Evolutionary conservation across 257 asterid genomes (phyloP).

Genomic region (Capsicum chinense): DNA sequence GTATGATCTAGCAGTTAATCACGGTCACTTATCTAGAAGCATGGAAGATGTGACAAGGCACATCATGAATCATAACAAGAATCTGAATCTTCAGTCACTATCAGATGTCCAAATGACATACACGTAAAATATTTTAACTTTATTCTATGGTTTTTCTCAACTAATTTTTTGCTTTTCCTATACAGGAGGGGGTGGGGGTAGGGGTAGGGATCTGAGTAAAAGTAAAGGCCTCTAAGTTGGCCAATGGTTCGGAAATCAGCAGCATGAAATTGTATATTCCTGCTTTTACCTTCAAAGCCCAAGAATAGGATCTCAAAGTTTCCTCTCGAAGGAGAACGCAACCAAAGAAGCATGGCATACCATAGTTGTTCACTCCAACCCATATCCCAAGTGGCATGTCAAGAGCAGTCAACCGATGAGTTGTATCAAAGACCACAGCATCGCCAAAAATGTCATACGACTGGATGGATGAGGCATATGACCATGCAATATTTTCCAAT

Average conservation of each 20-base stretch:
- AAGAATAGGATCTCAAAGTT: slow-evolving; percentile 80
- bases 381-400: slow-evolving; percentile 99
- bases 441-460: slow-evolving; percentile 91
- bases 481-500: slow-evolving; percentile 96
- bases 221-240: neutral
- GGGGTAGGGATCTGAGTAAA: slow-evolving; percentile 10
- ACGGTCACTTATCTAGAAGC: neutral
- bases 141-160: neutral
- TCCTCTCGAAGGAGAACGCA: slow-evolving; percentile 96
- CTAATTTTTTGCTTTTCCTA: neutral
- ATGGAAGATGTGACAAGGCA: slow-evolving; percentile 1
- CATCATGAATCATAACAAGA: neutral
- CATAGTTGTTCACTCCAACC: slow-evolving; percentile 97
- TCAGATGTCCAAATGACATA: neutral
- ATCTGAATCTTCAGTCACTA: neutral
- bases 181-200: neutral
- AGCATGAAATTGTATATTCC: neutral
- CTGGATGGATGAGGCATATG: slow-evolving; percentile 89
- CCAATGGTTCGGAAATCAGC: neutral
- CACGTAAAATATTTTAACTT: neutral
- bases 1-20: neutral
- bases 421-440: slow-evolving; percentile 93
- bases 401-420: slow-evolving; percentile 86
- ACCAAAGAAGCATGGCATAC: slow-evolving; percentile 99
- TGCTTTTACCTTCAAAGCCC: slow-evolving; percentile 92